A percentile compares a stretch with the other conserved stretches of the same genome.
These are phyloP conservation scores for Aspergillus felis DNA, from an alignment of 2,329 filamentous ascomycete species.

Conservation along the genomic window DNA sequence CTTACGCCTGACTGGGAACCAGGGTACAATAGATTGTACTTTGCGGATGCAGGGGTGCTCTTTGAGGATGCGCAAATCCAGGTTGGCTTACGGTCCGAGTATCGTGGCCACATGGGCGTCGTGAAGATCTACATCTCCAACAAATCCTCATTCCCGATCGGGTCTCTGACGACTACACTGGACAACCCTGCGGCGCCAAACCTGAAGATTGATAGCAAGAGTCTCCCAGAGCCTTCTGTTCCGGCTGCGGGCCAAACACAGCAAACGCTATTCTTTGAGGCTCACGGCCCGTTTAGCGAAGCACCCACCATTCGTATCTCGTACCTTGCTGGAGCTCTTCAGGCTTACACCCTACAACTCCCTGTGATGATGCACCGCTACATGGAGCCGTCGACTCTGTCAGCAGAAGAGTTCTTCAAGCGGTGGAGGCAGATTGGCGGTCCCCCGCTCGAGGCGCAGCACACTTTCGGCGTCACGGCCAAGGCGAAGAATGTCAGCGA, in stretches of 20 bases:
- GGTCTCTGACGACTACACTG: constrained; percentile 89
- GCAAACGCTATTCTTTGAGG: constrained; percentile 93
- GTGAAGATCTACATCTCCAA: constrained; percentile 95
- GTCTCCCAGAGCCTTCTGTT: constrained; percentile 78
- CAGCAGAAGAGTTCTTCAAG: constrained; percentile 95
- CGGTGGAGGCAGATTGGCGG: constrained; percentile 98
- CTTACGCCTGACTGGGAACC: constrained; percentile 91
- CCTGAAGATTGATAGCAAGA: constrained; percentile 82
- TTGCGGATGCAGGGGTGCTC: constrained; percentile 77
- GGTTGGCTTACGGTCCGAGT: constrained; percentile 87
- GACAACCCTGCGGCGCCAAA: constrained; percentile 65
- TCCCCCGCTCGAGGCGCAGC: constrained; percentile 78
- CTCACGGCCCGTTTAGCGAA: constrained; percentile 73
- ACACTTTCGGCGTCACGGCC: constrained; percentile 69
- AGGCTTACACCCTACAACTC: constrained; percentile 86
- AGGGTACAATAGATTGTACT: constrained; percentile 78
- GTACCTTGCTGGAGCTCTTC: constrained; percentile 88
- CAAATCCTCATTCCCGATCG: constrained; percentile 79
- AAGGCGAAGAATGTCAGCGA: constrained; percentile 64
- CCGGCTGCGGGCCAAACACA: constrained; percentile 73
- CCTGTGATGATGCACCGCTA: constrained; percentile 91
- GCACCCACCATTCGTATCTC: constrained; percentile 86
- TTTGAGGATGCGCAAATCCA: constrained; percentile 96
- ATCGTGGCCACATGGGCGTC: constrained; percentile 90
- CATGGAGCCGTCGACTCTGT: constrained; percentile 86